Evolutionary conservation across 805 yeast species (phyloP).

Genomic region (Zygotorulaspora florentina): DNA sequence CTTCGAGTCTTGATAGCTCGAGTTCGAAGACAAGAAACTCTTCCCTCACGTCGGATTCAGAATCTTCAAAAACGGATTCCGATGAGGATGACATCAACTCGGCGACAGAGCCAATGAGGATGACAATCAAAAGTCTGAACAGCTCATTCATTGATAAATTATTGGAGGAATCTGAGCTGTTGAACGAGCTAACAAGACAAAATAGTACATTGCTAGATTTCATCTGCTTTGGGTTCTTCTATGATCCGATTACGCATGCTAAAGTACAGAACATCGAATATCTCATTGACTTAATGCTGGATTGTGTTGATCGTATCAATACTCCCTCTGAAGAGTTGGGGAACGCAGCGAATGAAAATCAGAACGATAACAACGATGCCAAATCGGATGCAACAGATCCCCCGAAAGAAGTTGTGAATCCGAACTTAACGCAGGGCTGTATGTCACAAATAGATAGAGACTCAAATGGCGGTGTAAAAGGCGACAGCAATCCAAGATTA

Average conservation of each 20-base stretch:
- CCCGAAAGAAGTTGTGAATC: not conserved
- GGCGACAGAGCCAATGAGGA: conserved; percentile 8
- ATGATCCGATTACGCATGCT: conserved; percentile 13
- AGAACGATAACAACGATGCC: not conserved
- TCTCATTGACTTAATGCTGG: conserved; percentile 28
- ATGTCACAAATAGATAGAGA: too few relatives aligned
- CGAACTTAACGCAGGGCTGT: not conserved
- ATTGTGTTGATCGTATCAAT: conserved; percentile 25
- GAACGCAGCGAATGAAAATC: conserved; percentile 1
- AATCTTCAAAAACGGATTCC: conserved; percentile 14
- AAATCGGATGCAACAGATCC: not conserved
- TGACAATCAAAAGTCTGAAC: conserved; percentile 17
- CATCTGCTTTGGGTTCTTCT: conserved; percentile 44
- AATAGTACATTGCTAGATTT: conserved; percentile 44
- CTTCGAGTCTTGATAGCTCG: conserved; percentile 3
- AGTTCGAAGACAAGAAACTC: conserved; percentile 7
- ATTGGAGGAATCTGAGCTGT: conserved; percentile 39
- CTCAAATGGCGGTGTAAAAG: not conserved
- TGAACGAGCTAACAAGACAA: conserved; percentile 39
- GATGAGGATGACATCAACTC: conserved; percentile 15
- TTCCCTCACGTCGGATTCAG: conserved; percentile 4
- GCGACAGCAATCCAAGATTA: conserved; percentile 1
- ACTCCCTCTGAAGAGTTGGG: conserved; percentile 5
- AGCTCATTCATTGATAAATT: conserved; percentile 36
- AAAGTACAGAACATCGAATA: conserved; percentile 31